Evolutionary conservation across 768 basidiomycete species (phyloP).

Genomic region (Pisolithus sp.): DNA sequence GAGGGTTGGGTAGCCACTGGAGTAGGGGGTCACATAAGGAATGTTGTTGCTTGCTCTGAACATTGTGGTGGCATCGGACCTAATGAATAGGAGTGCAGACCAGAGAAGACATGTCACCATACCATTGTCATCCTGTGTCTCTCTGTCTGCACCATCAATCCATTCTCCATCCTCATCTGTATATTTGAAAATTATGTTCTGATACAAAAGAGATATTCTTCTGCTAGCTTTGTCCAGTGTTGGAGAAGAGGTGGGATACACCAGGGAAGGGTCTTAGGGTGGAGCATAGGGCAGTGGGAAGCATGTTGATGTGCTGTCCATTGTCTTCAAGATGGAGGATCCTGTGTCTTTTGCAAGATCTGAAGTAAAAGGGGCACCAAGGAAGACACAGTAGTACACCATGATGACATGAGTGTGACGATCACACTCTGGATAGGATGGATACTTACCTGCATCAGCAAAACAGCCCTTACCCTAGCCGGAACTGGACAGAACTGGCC

Average conservation of each 20-base stretch:
- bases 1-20: slow-evolving; percentile 12
- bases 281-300: slow-evolving; percentile 15
- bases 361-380: slow-evolving; percentile 37
- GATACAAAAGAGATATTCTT: slow-evolving; percentile 65
- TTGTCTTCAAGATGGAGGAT: slow-evolving; percentile 42
- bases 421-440: no score
- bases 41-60: slow-evolving; percentile 13
- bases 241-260: slow-evolving; percentile 44
- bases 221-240: slow-evolving; percentile 61
- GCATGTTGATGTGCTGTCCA: background rate
- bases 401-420: slow-evolving; percentile 4
- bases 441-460: no score
- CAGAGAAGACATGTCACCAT: background rate
- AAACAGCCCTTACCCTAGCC: no score
- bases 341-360: slow-evolving; percentile 32
- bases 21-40: slow-evolving; percentile 57
- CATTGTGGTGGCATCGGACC: slow-evolving; percentile 4
- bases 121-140: slow-evolving; percentile 8
- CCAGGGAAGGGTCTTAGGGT: slow-evolving; percentile 15
- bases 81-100: background rate
- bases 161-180: slow-evolving; percentile 30
- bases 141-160: slow-evolving; percentile 15
- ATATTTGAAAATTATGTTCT: slow-evolving; percentile 64
- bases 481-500: no score
- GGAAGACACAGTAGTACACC: slow-evolving; percentile 43